These are phyloP conservation scores for Solanum phureja DNA, from an alignment of 257 asterid species.

Conservation along the genomic window DNA sequence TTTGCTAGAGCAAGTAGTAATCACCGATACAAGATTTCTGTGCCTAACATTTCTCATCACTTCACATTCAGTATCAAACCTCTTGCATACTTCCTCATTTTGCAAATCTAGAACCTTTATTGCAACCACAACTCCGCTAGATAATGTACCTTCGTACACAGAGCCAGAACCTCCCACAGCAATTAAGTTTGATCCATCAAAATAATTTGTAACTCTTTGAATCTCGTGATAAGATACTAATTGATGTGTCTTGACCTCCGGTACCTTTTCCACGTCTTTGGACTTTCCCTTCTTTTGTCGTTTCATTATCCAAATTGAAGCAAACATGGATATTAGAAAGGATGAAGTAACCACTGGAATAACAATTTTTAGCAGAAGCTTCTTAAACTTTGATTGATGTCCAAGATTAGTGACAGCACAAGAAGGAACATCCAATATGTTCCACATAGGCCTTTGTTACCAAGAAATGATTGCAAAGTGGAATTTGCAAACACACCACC, in stretches of 20 bases:
- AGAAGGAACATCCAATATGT: not conserved
- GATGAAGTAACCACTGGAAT: not conserved
- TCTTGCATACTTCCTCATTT: not conserved
- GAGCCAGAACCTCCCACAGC: not conserved
- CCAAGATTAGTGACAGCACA: not conserved
- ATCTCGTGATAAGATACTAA: not conserved
- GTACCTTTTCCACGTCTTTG: not conserved
- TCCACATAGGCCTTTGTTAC: not conserved
- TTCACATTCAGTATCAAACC: not conserved
- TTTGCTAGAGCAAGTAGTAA: not conserved
- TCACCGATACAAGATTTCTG: not conserved
- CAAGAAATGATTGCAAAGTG: not conserved
- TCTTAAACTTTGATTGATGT: not conserved
- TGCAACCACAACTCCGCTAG: not conserved
- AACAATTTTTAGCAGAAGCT: not conserved
- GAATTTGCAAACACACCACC: not conserved
- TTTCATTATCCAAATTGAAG: not conserved
- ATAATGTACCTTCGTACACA: not conserved
- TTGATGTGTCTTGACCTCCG: not conserved
- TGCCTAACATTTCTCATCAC: not conserved
- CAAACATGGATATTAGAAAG: not conserved
- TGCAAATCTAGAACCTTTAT: not conserved
- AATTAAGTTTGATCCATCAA: not conserved
- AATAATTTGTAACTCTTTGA: not conserved
- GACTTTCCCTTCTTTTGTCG: not conserved